A percentile compares a stretch with the other conserved stretches of the same genome.
phyloP scores from a whole-genome alignment of 495 filamentous ascomycete genomes.

The Glonium stellatum region DNA sequence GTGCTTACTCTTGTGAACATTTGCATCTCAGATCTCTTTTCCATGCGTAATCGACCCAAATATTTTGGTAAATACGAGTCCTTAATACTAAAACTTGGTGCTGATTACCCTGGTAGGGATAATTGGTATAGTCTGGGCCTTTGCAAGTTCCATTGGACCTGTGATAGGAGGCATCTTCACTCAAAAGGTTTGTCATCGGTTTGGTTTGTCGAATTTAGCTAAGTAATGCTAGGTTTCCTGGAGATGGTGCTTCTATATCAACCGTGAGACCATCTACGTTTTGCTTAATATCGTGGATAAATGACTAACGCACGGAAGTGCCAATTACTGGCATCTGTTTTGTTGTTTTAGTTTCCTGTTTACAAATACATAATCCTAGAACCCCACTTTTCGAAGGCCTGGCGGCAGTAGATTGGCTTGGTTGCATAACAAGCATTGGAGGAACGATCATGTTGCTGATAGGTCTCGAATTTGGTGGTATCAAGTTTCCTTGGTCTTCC shows the following conservation, averaged over 20 bases:
- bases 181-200: slow-evolving; percentile 25
- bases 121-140: slow-evolving; percentile 66
- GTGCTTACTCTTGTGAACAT: slow-evolving; percentile 30
- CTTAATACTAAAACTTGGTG: neutral
- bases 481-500: slow-evolving; percentile 5
- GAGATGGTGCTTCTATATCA: slow-evolving; percentile 34
- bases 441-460: slow-evolving; percentile 22
- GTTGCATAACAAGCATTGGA: slow-evolving; percentile 17
- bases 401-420: slow-evolving; percentile 22
- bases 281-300: neutral
- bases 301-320: slow-evolving; percentile 10
- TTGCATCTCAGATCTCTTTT: slow-evolving; percentile 25
- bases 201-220: too few species aligned
- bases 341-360: slow-evolving; percentile 18
- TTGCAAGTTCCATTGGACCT: slow-evolving; percentile 66
- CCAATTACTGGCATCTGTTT: slow-evolving; percentile 14
- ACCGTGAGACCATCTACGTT: slow-evolving; percentile 6
- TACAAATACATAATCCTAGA: slow-evolving; percentile 14
- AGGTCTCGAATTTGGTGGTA: slow-evolving; percentile 25
- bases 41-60: slow-evolving; percentile 10
- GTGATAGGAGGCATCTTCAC: slow-evolving; percentile 73
- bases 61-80: neutral
- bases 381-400: slow-evolving; percentile 17
- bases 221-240: slow-evolving; percentile 37
- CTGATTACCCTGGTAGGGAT: slow-evolving; percentile 38